These are phyloP conservation scores for Starmerella davenportii DNA, from an alignment of 805 yeast genomes.

Conservation along the genomic window DNA sequence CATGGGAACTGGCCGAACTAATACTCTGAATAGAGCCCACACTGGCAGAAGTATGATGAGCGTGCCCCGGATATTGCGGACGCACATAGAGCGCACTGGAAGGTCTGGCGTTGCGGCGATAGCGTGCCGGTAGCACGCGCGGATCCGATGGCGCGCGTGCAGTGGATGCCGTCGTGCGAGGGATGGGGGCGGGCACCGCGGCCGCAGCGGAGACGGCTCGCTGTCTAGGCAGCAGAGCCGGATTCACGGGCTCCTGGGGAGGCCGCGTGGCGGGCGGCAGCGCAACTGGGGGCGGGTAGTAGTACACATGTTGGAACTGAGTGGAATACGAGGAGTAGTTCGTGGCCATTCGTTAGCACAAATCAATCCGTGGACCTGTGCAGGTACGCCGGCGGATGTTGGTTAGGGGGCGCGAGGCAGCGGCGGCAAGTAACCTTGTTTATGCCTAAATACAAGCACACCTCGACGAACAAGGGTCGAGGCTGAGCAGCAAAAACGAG, in stretches of 20 bases:
- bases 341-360: slow-evolving; percentile 7
- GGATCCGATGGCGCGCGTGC: background rate
- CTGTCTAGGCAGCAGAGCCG: too few species aligned
- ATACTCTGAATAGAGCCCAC: background rate
- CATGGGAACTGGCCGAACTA: background rate
- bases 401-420: background rate
- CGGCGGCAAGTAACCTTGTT: background rate
- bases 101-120: background rate
- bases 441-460: too few species aligned
- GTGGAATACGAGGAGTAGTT: slow-evolving; percentile 7
- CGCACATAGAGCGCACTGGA: background rate
- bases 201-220: background rate
- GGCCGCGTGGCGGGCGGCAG: background rate
- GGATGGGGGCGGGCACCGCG: background rate
- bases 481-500: background rate
- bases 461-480: background rate
- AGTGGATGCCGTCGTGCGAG: too few species aligned
- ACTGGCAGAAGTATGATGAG: background rate
- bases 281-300: slow-evolving; percentile 1
- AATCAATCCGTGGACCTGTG: background rate
- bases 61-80: background rate
- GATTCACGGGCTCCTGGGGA: background rate
- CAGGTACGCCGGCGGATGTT: background rate
- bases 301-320: slow-evolving; percentile 1
- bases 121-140: background rate